phyloP scores from a whole-genome alignment of 2,329 filamentous ascomycete genomes.

The Colletotrichum falcatum region DNA sequence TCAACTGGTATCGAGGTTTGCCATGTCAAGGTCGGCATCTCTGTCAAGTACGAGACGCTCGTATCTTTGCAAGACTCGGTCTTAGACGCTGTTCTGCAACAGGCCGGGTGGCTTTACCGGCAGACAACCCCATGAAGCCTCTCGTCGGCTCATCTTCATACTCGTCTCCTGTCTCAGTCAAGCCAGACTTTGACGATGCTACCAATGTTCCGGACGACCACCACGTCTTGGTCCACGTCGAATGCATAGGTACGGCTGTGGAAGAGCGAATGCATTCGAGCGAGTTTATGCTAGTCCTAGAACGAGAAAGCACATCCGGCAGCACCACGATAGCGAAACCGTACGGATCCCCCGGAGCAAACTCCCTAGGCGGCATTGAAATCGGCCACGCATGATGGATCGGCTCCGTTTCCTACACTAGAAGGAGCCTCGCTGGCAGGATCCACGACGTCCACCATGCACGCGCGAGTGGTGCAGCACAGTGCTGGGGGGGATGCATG shows the following conservation, averaged over 20 bases:
- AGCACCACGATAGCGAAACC: conserved; percentile 19
- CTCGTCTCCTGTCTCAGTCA: neutral
- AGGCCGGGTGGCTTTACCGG: neutral
- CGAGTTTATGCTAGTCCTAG: neutral
- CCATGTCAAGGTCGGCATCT: neutral
- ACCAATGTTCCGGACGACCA: conserved; percentile 2
- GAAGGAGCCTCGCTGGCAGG: conserved; percentile 15
- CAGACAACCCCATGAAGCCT: neutral
- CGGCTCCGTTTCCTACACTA: conserved; percentile 31
- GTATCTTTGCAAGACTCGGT: neutral
- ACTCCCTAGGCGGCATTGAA: conserved; percentile 16
- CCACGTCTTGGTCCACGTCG: neutral
- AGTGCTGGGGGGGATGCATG: conserved; percentile 23
- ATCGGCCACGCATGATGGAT: conserved; percentile 34
- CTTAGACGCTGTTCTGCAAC: conserved; percentile 6
- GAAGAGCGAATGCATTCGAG: neutral
- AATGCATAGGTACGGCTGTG: neutral
- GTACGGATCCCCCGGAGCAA: conserved; percentile 10
- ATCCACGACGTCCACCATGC: conserved; percentile 13
- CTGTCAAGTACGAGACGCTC: neutral
- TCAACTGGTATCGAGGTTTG: neutral
- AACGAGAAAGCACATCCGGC: conserved; percentile 10
- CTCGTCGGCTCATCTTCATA: neutral
- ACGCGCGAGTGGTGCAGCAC: conserved; percentile 11
- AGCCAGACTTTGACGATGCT: neutral